These are phyloP conservation scores for Fraxinus anomala DNA, from an alignment of 257 asterid genomes.

Conservation along the genomic window DNA sequence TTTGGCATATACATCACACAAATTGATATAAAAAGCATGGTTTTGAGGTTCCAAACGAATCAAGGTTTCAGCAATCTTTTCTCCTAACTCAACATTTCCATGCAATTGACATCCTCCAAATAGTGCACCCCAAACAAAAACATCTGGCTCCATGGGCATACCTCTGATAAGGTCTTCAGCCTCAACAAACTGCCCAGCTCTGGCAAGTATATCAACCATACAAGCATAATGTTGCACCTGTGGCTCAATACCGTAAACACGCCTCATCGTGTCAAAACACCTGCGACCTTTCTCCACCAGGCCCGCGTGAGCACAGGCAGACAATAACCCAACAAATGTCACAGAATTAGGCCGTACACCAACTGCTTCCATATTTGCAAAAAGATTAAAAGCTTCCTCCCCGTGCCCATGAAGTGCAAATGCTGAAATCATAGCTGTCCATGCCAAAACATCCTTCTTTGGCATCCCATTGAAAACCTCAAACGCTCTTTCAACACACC, in stretches of 20 bases:
- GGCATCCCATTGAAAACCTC: slow-evolving; percentile 60
- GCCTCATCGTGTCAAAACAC: slow-evolving; percentile 53
- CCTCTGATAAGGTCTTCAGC: slow-evolving; percentile 57
- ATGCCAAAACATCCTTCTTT: slow-evolving; percentile 66
- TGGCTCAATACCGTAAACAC: slow-evolving; percentile 46
- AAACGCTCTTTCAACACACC: slow-evolving; percentile 51
- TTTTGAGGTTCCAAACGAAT: slow-evolving; percentile 60
- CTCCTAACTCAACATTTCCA: slow-evolving; percentile 61
- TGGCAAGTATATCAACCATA: slow-evolving; percentile 68
- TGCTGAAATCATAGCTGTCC: slow-evolving; percentile 79
- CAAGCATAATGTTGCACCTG: slow-evolving; percentile 74
- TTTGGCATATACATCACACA: slow-evolving; percentile 72
- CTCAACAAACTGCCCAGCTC: slow-evolving; percentile 69
- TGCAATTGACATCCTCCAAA: slow-evolving; percentile 85
- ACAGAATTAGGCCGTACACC: slow-evolving; percentile 68
- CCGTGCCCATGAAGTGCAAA: slow-evolving; percentile 69
- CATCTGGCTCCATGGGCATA: slow-evolving; percentile 77
- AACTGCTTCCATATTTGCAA: slow-evolving; percentile 55
- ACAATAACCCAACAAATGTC: slow-evolving; percentile 56
- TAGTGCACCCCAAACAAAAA: slow-evolving; percentile 79
- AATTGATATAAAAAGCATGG: slow-evolving; percentile 68
- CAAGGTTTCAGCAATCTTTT: slow-evolving; percentile 53
- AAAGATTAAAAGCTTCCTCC: slow-evolving; percentile 54
- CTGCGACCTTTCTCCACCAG: slow-evolving; percentile 57
- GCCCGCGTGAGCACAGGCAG: slow-evolving; percentile 78